These are phyloP conservation scores for Hygrophila difformis DNA, from an alignment of 257 asterid genomes.

Conservation along the genomic window DNA sequence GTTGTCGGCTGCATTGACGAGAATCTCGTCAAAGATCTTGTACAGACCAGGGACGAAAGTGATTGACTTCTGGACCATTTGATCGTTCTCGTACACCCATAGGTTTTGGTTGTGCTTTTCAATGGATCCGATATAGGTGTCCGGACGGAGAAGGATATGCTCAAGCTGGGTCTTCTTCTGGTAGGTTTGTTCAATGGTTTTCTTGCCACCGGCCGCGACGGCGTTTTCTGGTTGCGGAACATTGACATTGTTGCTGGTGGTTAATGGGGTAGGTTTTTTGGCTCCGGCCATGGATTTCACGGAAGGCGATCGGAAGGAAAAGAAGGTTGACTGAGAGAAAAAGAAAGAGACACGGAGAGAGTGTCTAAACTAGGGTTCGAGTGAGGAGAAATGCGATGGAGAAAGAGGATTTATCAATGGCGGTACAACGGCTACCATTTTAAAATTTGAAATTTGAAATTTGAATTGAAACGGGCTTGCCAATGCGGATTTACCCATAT, in stretches of 20 bases:
- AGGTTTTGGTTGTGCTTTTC: constrained; percentile 70
- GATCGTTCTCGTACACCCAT: constrained; percentile 65
- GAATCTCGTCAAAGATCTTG: constrained; percentile 90
- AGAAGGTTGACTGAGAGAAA: neutral
- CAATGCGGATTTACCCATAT: constrained; percentile 3
- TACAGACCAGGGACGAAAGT: constrained; percentile 82
- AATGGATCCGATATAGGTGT: constrained; percentile 88
- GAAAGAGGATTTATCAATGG: constrained; percentile 16
- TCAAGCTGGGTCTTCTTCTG: constrained; percentile 96
- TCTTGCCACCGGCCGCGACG: constrained; percentile 23
- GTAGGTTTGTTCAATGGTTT: constrained; percentile 85
- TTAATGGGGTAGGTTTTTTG: constrained; percentile 38
- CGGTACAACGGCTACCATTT: constrained; percentile 14
- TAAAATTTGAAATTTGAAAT: constrained; percentile 28
- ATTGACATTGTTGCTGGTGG: constrained; percentile 77
- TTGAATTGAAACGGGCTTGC: constrained; percentile 17
- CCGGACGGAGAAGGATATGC: constrained; percentile 95
- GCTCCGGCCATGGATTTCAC: constrained; percentile 48
- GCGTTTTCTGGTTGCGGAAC: constrained; percentile 22
- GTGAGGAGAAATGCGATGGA: neutral
- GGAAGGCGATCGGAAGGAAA: constrained; percentile 6
- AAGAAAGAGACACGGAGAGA: constrained; percentile 41
- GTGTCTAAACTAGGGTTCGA: constrained; percentile 28
- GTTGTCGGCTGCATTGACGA: constrained; percentile 92
- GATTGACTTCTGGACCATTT: constrained; percentile 49